Conservation (phyloP, 129 eudicot species). For the Chrysanthemum makinoi region DNA sequence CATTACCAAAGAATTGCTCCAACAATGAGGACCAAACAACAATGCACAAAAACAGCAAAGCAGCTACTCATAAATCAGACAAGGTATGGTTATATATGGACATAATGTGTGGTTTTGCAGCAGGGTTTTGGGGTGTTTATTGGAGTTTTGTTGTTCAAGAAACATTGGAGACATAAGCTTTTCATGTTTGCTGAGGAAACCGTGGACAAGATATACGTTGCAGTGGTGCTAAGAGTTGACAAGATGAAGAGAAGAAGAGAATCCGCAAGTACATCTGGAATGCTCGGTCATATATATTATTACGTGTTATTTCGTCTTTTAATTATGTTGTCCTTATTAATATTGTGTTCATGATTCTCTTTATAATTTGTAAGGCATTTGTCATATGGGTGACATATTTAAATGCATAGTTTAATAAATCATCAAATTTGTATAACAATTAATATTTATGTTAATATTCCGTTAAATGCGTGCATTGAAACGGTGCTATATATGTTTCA, state of each 20-base stretch:
- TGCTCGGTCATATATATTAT: neutral
- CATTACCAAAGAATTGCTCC: neutral
- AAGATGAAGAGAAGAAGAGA: constrained; percentile 2
- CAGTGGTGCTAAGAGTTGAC: neutral
- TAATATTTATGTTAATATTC: too few relatives aligned
- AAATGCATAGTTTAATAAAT: too few relatives aligned
- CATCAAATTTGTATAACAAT: too few relatives aligned
- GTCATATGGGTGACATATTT: too few relatives aligned
- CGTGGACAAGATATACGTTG: constrained; percentile 2
- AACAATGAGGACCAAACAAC: neutral
- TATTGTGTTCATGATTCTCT: too few relatives aligned
- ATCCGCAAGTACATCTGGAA: neutral
- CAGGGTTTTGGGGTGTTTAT: constrained; percentile 14
- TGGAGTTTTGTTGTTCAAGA: constrained; percentile 3
- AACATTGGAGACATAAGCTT: neutral
- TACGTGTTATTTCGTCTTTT: too few relatives aligned
- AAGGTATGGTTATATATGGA: constrained; percentile 9
- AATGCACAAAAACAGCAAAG: neutral
- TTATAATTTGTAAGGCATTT: too few relatives aligned
- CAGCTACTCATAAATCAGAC: neutral
- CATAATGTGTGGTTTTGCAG: constrained; percentile 13
- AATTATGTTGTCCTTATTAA: too few relatives aligned
- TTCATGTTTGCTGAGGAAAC: neutral
- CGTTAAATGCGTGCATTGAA: too few relatives aligned
- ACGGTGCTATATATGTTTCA: too few relatives aligned